These are phyloP conservation scores for Deuterostichococcus epilithicus DNA, from an alignment of 139 green algal genomes.

Conservation along the genomic window DNA sequence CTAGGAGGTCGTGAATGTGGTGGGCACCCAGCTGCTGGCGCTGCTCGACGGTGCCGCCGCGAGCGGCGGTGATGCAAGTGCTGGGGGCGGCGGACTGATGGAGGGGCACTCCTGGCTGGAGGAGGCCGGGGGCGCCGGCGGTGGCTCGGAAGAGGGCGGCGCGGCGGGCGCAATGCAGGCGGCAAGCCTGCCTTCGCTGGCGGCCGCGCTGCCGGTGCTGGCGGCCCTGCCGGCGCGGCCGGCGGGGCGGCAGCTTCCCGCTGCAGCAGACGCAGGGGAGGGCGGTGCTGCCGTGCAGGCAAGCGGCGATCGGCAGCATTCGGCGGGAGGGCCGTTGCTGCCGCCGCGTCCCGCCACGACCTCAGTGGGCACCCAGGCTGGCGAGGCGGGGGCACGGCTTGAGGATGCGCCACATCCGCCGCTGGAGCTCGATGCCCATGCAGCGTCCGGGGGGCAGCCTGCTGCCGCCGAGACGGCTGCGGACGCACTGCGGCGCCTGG, in stretches of 20 bases:
- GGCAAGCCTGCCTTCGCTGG: neutral
- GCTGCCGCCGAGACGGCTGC: neutral
- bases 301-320: neutral
- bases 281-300: neutral
- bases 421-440: too few species aligned
- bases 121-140: neutral
- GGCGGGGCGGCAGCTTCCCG: too few species aligned
- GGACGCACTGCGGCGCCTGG: neutral
- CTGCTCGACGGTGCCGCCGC: neutral
- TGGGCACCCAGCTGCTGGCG: neutral
- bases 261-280: neutral
- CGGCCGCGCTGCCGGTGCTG: too few species aligned
- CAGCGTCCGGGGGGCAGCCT: too few species aligned
- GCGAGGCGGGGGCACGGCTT: too few species aligned
- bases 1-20: slow-evolving; percentile 13
- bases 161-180: too few species aligned
- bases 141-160: neutral
- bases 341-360: too few species aligned
- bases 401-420: too few species aligned
- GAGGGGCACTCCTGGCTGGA: neutral
- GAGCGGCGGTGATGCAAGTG: too few species aligned
- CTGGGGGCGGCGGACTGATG: neutral
- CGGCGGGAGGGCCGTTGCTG: neutral
- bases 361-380: neutral
- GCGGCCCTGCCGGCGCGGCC: too few species aligned